Base-by-base conservation (phyloP, 495 filamentous ascomycete species). In the Penicillium bialowiezense region DNA sequence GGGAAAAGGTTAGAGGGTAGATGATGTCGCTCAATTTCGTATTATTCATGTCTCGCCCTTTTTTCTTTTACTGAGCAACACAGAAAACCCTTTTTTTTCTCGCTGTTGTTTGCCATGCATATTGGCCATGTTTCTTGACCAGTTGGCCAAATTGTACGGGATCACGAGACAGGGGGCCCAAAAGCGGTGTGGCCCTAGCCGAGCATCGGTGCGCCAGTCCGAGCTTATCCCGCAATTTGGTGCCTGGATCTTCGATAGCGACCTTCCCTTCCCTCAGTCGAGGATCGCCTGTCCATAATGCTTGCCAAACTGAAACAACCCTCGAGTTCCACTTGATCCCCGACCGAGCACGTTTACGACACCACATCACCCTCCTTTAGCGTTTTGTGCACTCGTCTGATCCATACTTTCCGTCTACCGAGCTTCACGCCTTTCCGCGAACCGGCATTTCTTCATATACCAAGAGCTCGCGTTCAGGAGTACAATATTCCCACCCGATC, bases 271-370 rank as follows among this genome's bases (percentile, higher is more conserved):
- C 23, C 18, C 45, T 32, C 17, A 18, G 32, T 39, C 19, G 36
- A 48, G 45, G 35, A 39, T 32, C 12, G 44, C 20, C 17, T 48
- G 24, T 31, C 15, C 45, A 48, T 24, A 24, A 48, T 48, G 45
- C 26, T 20, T 26, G 35, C 7, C 13, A 39, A 37, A 10, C n/a
- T 20, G 4, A 20, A 17, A n/a, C 17, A 5, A 39, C n/a, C 15
- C 2, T 17, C 10, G 19, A 14, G 4, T 9, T 15, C 13, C 1
- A 38, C 2, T 10, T 21, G 19, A 40, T 17, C 3, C n/a, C 12
- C 18, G 14, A 19, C n/a, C 39, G 31, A 44, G 7, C 13, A n/a
- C 41, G 41, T 5, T 17, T 7, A 10, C 19, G 9, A n/a, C n/a
- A 20, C 19, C 36, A 44, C 6, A 15, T 31, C 5, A 29, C 34